Conservation (phyloP, 2,329 filamentous ascomycete genomes). For the Epichloe glyceriae region DNA sequence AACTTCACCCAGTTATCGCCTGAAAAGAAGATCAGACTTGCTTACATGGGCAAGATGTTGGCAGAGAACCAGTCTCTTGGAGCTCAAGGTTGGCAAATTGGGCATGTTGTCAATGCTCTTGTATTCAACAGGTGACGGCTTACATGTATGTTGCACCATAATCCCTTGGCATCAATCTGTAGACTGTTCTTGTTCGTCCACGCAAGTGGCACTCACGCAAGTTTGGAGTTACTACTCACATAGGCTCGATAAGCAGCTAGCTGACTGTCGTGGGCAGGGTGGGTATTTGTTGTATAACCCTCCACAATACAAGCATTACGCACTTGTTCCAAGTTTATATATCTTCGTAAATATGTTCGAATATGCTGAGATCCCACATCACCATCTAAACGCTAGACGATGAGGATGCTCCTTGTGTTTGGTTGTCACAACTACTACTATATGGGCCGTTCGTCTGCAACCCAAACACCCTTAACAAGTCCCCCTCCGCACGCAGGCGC, state of each 20-base stretch:
- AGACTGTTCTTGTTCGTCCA: too few relatives aligned
- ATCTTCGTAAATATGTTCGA: too few relatives aligned
- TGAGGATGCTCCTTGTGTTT: neutral
- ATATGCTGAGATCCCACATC: neutral
- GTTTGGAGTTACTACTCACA: too few relatives aligned
- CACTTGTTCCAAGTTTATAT: too few relatives aligned
- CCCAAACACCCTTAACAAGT: neutral
- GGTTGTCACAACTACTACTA: neutral
- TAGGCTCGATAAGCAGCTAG: too few relatives aligned
- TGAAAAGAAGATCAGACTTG: conserved; percentile 52
- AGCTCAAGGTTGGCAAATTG: conserved; percentile 62
- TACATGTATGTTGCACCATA: too few relatives aligned
- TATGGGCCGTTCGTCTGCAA: neutral
- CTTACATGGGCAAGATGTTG: conserved; percentile 71
- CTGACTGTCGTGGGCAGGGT: too few relatives aligned
- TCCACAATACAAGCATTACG: too few relatives aligned
- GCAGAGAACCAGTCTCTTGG: conserved; percentile 52
- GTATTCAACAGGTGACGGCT: conserved; percentile 38
- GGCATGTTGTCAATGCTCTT: conserved; percentile 65
- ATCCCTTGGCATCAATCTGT: too few relatives aligned
- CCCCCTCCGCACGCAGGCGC: neutral
- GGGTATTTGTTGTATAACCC: too few relatives aligned
- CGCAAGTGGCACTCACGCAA: too few relatives aligned
- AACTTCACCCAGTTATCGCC: conserved; percentile 36
- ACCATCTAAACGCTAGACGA: neutral